Conservation (phyloP, 164 flowering plant genomes). For the Buxus sempervirens region DNA sequence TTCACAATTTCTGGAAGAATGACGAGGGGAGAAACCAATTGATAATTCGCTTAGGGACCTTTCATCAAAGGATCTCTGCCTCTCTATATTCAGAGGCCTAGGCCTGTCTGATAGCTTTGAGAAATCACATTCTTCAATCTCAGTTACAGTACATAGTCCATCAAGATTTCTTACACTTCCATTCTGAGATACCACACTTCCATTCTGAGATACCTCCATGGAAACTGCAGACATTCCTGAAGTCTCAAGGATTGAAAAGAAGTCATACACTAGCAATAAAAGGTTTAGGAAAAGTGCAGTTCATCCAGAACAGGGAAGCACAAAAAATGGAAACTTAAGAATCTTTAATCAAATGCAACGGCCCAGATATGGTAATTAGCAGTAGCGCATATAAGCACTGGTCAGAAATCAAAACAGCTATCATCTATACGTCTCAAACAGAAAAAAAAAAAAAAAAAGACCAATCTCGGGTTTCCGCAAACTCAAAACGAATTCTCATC, state of each 20-base stretch:
- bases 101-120: conserved; percentile 45
- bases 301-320: background rate
- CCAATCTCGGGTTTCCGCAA: background rate
- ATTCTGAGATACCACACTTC: conserved; percentile 28
- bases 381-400: background rate
- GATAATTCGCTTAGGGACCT: conserved; percentile 50
- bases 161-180: conserved; percentile 25
- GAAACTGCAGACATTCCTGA: conserved; percentile 22
- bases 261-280: background rate
- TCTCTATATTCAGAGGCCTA: conserved; percentile 49
- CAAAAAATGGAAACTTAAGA: background rate
- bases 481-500: background rate
- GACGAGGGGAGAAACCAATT: conserved; percentile 33
- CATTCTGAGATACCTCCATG: conserved; percentile 34
- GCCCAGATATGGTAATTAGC: background rate
- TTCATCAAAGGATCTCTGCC: conserved; percentile 61
- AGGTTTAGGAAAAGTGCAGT: conserved; percentile 4
- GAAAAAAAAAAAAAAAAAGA: no score
- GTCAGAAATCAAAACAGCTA: background rate
- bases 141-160: conserved; percentile 18
- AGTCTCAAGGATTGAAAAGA: background rate
- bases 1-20: conserved; percentile 29
- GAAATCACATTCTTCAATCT: conserved; percentile 50
- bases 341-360: background rate
- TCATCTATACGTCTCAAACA: background rate